Base-by-base conservation (phyloP, 2,329 filamentous ascomycete species). In the Aspergillus aculeatus region DNA sequence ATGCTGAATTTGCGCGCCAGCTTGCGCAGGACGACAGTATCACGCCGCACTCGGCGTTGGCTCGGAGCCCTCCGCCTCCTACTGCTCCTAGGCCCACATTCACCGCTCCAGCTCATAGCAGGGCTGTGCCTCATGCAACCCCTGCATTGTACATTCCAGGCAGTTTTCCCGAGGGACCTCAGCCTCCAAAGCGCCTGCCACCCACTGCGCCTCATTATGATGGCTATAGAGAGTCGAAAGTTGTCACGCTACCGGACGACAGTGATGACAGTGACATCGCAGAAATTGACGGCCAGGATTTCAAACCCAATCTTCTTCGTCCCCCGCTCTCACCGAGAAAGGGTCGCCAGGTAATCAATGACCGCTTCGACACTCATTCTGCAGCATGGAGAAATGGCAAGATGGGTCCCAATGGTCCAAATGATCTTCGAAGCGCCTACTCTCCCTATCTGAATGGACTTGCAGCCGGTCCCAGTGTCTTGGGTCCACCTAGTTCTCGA, bases 1-100 rank as follows among this genome's bases (percentile, higher is more conserved):
- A 79, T 58, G 75, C 64, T n/a, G 73, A 74, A 61, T 66, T 75
- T 58, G 77, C 78, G 35, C 72, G 73, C 50, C 70, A 61, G 26
- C 65, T 80, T 12, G 14, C n/a, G 62, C 38, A 74, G 29, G 64
- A 66, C 51, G 68, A 67, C 62, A 53, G 63, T 53, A 24, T 21
- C 21, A n/a, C 51, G 51, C 35, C 51, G 9, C 41, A 67, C 14
- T 47, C 61, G 9, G 44, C 61, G 24, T 52, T 60, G 19, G 31
- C 59, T 47, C 57, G 14, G 41, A 59, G 47, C 31, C 48, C 49
- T 16, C 48, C 59, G 11, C 58, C 58, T 47, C 54, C 57, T n/a
- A 44, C 50, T 47, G 51, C 56, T 41, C 52, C 59, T 12, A 47
- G 50, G 10, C 54, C 53, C 16, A 7, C 16, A 6, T 19, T 44